Evolutionary conservation across 1,284 basidiomycete species (phyloP), one percentile per base, ranked within the genome.

Genomic region (Phlebopus sp.): DNA sequence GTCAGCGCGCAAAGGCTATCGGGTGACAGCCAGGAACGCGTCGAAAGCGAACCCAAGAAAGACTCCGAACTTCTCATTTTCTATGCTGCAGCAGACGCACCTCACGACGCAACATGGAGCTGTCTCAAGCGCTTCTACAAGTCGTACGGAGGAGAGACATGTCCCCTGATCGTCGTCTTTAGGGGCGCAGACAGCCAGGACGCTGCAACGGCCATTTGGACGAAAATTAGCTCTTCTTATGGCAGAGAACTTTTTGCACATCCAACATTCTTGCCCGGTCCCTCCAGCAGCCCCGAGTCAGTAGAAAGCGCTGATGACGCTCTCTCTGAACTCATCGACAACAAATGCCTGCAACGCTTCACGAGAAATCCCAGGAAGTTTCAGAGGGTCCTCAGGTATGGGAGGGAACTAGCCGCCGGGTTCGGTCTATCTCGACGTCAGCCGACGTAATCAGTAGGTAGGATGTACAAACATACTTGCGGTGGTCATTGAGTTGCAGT

Each of bases 61-160:
- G 56, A 43, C 3, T 47, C 54, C 1, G 59, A 65, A 37, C 60
- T 61, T 32, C 50, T 61, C 17, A 39, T 61, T 44, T 63, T 65
- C 37, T 56, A 46, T 29, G 50, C 59, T n/a, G 44, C 52, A 37
- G 49, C 47, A 19, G 27, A 51, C 30, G 47, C 49, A 11, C 46
- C 49, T 17, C 23, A 31, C 2, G 49, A 53, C 5, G 30, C n/a
- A 14, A 53, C 36, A 19, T 62, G 60, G 62, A 30, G 35, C 1
- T 9, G 38, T 11, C 47, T 65, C 27, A 44, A 53, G 30, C 48
- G 37, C 13, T 65, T 61, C 23, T 35, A 62, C 11, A n/a, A 19
- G 32, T 52, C 38, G 5, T 55, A 50, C 15, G 49, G 62, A 27
- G 62, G 60, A 8, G 43, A 55, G 27, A 59, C 45, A 14, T 59